phyloP scores from a whole-genome alignment of 169 alveolate genomes.

The Eimeria acervulina region DNA sequence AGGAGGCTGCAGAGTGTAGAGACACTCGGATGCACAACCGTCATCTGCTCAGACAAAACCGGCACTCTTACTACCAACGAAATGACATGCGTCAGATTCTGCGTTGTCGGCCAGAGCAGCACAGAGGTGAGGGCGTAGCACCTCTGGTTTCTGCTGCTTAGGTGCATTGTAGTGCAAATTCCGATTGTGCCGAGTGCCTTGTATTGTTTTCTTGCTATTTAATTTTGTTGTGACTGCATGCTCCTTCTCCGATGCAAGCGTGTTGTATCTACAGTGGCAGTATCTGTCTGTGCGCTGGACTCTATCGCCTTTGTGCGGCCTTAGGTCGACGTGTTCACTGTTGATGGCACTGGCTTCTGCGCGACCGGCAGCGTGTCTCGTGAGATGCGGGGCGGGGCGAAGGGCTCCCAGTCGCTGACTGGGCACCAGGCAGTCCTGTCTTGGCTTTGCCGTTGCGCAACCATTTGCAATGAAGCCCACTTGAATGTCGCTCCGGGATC shows the following conservation, averaged over 20 bases:
- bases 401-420: conserved; percentile 82
- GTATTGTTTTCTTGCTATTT: neutral
- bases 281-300: neutral
- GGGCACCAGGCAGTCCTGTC: conserved; percentile 81
- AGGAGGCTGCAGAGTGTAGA: conserved; percentile 98
- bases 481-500: conserved; percentile 77
- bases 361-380: conserved; percentile 86
- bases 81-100: conserved; percentile 93
- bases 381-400: conserved; percentile 68
- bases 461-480: conserved; percentile 89
- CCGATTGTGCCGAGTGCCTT: neutral
- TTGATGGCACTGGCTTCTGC: conserved; percentile 89
- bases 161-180: neutral
- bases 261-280: neutral
- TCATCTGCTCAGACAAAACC: conserved; percentile 99
- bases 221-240: neutral
- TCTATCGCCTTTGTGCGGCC: neutral
- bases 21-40: conserved; percentile 99
- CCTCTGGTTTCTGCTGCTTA: neutral
- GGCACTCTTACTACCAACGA: conserved; percentile 99
- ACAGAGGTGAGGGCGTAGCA: conserved; percentile 30
- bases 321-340: conserved; percentile 84
- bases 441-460: conserved; percentile 86
- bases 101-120: conserved; percentile 72
- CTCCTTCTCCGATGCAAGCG: neutral